phyloP scores from a whole-genome alignment of 169 alveolate species.

The Cryptosporidium baileyi region DNA sequence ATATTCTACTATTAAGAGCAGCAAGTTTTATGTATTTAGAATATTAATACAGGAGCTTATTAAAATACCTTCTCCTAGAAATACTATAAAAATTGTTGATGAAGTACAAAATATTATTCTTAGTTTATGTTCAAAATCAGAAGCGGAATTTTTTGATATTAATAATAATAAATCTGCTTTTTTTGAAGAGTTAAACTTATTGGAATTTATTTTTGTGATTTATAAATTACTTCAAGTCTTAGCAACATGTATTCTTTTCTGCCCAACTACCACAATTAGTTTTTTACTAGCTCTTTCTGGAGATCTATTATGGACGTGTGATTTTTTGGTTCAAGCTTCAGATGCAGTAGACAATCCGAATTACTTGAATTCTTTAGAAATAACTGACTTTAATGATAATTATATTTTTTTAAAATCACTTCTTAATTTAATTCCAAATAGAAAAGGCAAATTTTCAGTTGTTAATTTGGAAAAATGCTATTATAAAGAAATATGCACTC shows the following conservation, averaged over 20 bases:
- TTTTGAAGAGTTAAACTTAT: neutral
- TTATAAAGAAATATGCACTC: conserved; percentile 58
- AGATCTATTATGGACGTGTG: conserved; percentile 49
- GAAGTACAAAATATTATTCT: conserved; percentile 55
- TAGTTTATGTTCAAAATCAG: neutral
- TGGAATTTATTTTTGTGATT: neutral
- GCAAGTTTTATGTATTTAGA: conserved; percentile 5
- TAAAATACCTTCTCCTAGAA: conserved; percentile 43
- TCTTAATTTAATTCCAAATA: neutral
- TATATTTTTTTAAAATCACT: conserved; percentile 8
- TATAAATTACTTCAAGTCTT: conserved; percentile 24
- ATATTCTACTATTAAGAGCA: neutral
- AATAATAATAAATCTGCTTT: neutral
- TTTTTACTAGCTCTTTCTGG: conserved; percentile 26
- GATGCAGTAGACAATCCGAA: conserved; percentile 5
- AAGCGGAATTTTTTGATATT: neutral
- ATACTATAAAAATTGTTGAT: conserved; percentile 38
- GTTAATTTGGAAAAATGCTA: neutral
- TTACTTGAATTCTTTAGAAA: neutral
- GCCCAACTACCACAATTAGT: conserved; percentile 19
- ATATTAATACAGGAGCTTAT: conserved; percentile 19
- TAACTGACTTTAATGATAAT: too few species aligned
- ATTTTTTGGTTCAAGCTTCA: conserved; percentile 51
- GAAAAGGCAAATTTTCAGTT: neutral
- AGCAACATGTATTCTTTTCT: conserved; percentile 60